Percentiles rank a stretch among this genome's conserved stretches.
phyloP scores from a whole-genome alignment of 2,329 filamentous ascomycete species.

The Alternaria burnsii region DNA sequence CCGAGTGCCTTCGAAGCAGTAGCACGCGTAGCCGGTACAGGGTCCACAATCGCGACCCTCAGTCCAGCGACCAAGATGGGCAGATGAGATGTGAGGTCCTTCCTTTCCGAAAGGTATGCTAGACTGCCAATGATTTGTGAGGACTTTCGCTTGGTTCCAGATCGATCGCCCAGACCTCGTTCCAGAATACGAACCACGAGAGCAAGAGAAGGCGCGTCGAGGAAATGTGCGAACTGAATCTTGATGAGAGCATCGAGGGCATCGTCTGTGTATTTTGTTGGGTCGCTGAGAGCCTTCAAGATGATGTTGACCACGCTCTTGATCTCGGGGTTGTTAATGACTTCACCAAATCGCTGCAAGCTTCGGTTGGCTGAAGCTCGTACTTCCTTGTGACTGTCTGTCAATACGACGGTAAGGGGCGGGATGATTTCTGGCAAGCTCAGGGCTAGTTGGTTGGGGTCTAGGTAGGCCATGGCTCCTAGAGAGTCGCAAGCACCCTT shows the following conservation, averaged over 20 bases:
- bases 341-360: slow-evolving; percentile 96
- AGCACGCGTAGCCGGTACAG: slow-evolving; percentile 93
- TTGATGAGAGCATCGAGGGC: slow-evolving; percentile 94
- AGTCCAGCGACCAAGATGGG: slow-evolving; percentile 92
- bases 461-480: slow-evolving; percentile 97
- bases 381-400: slow-evolving; percentile 98
- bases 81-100: slow-evolving; percentile 88
- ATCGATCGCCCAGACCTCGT: slow-evolving; percentile 87
- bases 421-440: slow-evolving; percentile 97
- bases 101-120: slow-evolving; percentile 94
- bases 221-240: slow-evolving; percentile 96
- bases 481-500: slow-evolving; percentile 96
- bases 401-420: slow-evolving; percentile 89
- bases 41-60: slow-evolving; percentile 88
- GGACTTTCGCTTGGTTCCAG: slow-evolving; percentile 94
- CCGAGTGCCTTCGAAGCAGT: slow-evolving; percentile 96
- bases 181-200: slow-evolving; percentile 95
- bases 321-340: slow-evolving; percentile 97
- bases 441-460: slow-evolving; percentile 90
- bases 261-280: slow-evolving; percentile 95
- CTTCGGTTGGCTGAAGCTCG: slow-evolving; percentile 90
- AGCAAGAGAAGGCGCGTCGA: slow-evolving; percentile 95
- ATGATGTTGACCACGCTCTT: slow-evolving; percentile 90
- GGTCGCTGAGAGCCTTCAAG: slow-evolving; percentile 95
- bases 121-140: slow-evolving; percentile 97